Conservation (phyloP, 176 grass and related monocot species). For the Coix lacrymajobi region DNA sequence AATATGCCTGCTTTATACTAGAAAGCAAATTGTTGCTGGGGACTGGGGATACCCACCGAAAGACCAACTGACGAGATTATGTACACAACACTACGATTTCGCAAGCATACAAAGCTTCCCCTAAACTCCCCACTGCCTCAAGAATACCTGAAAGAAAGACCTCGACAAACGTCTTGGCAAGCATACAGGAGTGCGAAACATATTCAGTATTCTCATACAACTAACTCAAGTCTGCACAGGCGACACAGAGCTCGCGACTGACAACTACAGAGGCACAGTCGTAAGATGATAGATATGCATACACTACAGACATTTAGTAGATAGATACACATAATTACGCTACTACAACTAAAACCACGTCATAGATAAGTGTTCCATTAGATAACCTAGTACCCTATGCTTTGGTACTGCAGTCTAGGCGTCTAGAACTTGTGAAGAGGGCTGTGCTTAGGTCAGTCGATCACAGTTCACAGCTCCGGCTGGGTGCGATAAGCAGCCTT, state of each 20-base stretch:
- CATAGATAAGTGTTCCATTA: background rate
- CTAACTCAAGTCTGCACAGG: background rate
- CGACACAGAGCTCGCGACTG: background rate
- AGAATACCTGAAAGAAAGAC: background rate
- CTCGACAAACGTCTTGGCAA: background rate
- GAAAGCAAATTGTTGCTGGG: no score
- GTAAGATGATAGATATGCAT: background rate
- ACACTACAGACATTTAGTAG: background rate
- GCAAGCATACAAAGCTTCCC: no score
- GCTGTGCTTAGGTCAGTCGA: slow-evolving; percentile 24
- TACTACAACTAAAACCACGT: slow-evolving; percentile 8
- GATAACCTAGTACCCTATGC: slow-evolving; percentile 12
- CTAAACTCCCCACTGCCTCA: background rate
- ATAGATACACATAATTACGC: background rate
- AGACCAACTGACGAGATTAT: background rate
- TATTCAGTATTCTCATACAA: background rate
- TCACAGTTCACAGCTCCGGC: slow-evolving; percentile 32
- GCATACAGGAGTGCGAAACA: background rate
- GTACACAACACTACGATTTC: background rate
- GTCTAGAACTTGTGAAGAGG: background rate
- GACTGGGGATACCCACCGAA: no score
- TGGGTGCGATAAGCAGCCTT: slow-evolving; percentile 71
- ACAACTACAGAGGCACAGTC: background rate
- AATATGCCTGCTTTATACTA: no score
- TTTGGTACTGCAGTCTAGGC: slow-evolving; percentile 5